Conservation (phyloP, 352 stramenopile genomes). For the Halophytophthora batemanensis region DNA sequence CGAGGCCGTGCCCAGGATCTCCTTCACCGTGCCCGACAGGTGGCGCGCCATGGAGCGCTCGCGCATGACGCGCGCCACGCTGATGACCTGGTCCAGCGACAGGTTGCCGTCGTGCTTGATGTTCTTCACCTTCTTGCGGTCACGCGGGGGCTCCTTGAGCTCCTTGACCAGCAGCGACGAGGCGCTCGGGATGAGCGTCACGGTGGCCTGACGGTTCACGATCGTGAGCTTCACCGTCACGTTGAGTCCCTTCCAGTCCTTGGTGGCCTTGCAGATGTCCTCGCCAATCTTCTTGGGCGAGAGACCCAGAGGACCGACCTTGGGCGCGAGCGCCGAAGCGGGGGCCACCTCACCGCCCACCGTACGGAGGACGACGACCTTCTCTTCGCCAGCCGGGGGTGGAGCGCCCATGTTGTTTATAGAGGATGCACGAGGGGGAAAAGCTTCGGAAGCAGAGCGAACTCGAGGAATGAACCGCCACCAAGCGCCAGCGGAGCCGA, state of each 20-base stretch:
- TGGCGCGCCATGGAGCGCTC: constrained; percentile 96
- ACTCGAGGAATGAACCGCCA: constrained; percentile 28
- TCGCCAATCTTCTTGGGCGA: constrained; percentile 99
- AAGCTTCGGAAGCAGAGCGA: constrained; percentile 36
- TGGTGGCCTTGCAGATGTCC: constrained; percentile 99
- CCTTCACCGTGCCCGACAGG: constrained; percentile 97
- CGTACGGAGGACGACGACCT: constrained; percentile 97
- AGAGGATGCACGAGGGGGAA: constrained; percentile 62
- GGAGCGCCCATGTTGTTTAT: constrained; percentile 90
- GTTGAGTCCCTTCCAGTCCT: constrained; percentile 99
- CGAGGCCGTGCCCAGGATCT: constrained; percentile 98
- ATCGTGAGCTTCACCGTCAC: constrained; percentile 99
- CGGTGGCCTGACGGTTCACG: constrained; percentile 97
- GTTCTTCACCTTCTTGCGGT: constrained; percentile 99
- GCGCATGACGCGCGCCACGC: constrained; percentile 97
- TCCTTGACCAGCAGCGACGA: constrained; percentile 99
- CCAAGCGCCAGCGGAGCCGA: not conserved
- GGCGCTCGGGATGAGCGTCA: constrained; percentile 96
- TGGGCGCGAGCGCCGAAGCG: constrained; percentile 98
- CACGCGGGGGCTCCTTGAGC: constrained; percentile 98
- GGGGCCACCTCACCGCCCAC: constrained; percentile 98
- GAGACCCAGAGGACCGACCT: constrained; percentile 99
- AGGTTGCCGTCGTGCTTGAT: constrained; percentile 99
- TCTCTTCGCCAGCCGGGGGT: constrained; percentile 87
- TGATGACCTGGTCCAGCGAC: constrained; percentile 98